Conservation (phyloP, 2,329 filamentous ascomycete species). For the Albophoma yamanashiensis region DNA sequence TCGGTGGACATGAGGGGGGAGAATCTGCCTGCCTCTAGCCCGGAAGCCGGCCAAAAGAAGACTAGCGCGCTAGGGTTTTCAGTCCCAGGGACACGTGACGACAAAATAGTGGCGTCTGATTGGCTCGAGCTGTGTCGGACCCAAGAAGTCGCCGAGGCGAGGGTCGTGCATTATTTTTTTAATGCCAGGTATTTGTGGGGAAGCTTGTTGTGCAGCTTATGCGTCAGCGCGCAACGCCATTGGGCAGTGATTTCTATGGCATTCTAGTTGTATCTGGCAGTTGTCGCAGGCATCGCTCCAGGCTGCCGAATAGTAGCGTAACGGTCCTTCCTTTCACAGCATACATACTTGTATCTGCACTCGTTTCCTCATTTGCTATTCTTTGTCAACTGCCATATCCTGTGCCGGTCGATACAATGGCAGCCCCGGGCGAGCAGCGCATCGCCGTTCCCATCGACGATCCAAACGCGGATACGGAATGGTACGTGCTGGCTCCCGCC, state of each 20-base stretch:
- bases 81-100: slow-evolving; percentile 26
- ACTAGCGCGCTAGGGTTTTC: slow-evolving; percentile 27
- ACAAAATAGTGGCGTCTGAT: slow-evolving; percentile 1
- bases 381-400: background rate
- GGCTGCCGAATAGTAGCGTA: background rate
- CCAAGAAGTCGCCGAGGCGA: background rate
- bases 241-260: background rate
- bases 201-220: slow-evolving; percentile 5
- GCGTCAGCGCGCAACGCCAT: background rate
- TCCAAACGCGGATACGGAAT: slow-evolving; percentile 96
- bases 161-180: slow-evolving; percentile 1
- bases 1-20: slow-evolving; percentile 26
- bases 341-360: background rate
- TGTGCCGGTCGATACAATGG: slow-evolving; percentile 31
- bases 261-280: background rate
- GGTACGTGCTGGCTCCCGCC: slow-evolving; percentile 40
- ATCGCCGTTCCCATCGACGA: slow-evolving; percentile 82
- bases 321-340: background rate
- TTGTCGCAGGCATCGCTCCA: background rate
- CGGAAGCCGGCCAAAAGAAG: slow-evolving; percentile 25
- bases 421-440: slow-evolving; percentile 50
- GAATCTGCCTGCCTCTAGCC: slow-evolving; percentile 21
- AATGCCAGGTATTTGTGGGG: slow-evolving; percentile 4
- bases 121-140: slow-evolving; percentile 5
- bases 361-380: background rate